Evolutionary conservation across 768 basidiomycete genomes (phyloP), one percentile per base, ranked within the genome.

Genomic region (Crepidotus variabilis): DNA sequence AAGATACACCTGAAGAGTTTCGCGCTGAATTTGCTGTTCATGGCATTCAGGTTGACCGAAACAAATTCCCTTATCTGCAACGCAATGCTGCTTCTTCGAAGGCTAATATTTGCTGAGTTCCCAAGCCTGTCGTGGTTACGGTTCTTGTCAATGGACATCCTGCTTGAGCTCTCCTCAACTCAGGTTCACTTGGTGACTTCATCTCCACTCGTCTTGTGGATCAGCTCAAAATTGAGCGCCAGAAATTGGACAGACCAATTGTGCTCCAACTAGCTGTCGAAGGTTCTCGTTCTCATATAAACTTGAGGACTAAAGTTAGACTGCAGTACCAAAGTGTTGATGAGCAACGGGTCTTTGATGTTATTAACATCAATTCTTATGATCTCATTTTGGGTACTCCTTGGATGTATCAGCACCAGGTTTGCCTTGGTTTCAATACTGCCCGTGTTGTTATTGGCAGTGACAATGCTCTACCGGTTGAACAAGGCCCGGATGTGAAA

Each of bases 351-450:
- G 33, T 55, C 6, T 76, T 77, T 53, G 71, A 78, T 55, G 63
- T 81, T 0, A 69, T 70, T 0, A 80, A 81, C 49, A 3, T 80
- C 0, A 65, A 69, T 0, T 68, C 59, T 6, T 79, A 80, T 54
- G 73, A 80, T 35, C 0, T 76, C 0, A 74, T 78, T 1, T 59
- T 79, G 0, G 74, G 77, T 0, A 77, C 74, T 0, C 77, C 75
- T 0, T 78, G 71, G 54, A 21, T 78, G 1, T 75, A 55, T 52
- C 72, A 75, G 36, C 64, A 75, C 50, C 52, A 62, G 18, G 59
- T 69, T 0, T 50, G 54, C 0, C 6, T 73, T 2, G 70, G 70
- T 0, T 59, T 70, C 1, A 71, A 71, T 32, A 68, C 68, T 6
- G 11, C 67, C 2, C 47, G 60, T 0, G 59, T 72, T 0, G 47